These are phyloP conservation scores for Gossypium armourianum DNA, from an alignment of 441 rosid genomes.

Conservation along the genomic window DNA sequence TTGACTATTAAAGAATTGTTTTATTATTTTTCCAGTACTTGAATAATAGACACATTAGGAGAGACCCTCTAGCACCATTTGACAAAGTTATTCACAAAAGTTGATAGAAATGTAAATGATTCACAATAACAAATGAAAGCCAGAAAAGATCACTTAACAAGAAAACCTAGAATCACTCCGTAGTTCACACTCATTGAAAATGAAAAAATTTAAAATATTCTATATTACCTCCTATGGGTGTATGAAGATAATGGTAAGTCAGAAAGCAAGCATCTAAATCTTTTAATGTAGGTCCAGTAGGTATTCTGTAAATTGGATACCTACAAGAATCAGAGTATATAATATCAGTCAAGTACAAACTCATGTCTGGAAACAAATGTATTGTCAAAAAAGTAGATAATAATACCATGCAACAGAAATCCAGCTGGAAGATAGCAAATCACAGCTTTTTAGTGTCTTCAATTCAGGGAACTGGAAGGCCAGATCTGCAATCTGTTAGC, in stretches of 20 bases:
- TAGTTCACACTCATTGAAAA: not conserved
- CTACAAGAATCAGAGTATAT: slow-evolving; percentile 18
- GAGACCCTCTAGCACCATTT: not conserved
- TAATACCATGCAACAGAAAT: slow-evolving; percentile 39
- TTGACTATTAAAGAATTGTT: not conserved
- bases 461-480: slow-evolving; percentile 27
- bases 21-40: not conserved
- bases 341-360: not conserved
- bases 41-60: not conserved
- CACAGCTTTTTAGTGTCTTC: slow-evolving; percentile 30
- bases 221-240: slow-evolving; percentile 23
- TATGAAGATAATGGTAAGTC: slow-evolving; percentile 32
- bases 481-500: slow-evolving; percentile 29
- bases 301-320: slow-evolving; percentile 48
- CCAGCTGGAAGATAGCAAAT: slow-evolving; percentile 37
- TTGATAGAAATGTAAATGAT: not conserved
- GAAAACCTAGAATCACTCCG: slow-evolving; percentile 1
- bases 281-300: slow-evolving; percentile 38
- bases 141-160: not conserved
- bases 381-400: not conserved
- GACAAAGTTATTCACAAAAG: not conserved
- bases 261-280: slow-evolving; percentile 46
- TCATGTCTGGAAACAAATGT: not conserved
- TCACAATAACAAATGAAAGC: not conserved
- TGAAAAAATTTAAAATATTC: not conserved